Evolutionary conservation across 2,329 filamentous ascomycete genomes (phyloP).

Genomic region (Corynespora cassiicola): DNA sequence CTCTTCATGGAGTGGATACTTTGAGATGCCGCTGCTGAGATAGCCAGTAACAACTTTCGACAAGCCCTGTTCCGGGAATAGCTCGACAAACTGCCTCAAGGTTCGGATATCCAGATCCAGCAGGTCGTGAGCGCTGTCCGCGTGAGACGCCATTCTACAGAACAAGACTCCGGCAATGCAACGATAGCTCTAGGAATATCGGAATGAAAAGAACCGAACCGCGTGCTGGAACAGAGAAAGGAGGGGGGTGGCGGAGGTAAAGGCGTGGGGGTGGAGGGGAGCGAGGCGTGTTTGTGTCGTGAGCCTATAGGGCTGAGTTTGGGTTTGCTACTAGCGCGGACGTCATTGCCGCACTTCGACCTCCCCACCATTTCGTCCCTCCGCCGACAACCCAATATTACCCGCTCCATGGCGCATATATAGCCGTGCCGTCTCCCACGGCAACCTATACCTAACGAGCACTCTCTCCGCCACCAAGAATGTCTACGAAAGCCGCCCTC

Average conservation of each 20-base stretch:
- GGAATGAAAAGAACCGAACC: neutral
- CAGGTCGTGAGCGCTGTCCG: slow-evolving; percentile 44
- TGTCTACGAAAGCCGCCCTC: slow-evolving; percentile 70
- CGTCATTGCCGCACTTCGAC: slow-evolving; percentile 24
- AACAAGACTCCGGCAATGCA: no score
- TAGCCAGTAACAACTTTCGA: slow-evolving; percentile 83
- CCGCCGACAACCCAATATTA: no score
- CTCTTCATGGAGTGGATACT: slow-evolving; percentile 67
- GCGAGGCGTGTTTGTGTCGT: slow-evolving; percentile 24
- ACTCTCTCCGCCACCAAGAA: slow-evolving; percentile 13
- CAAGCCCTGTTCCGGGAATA: slow-evolving; percentile 86
- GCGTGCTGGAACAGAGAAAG: no score
- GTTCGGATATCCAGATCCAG: slow-evolving; percentile 77
- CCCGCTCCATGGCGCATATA: slow-evolving; percentile 25
- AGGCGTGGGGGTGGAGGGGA: slow-evolving; percentile 4
- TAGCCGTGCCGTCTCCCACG: slow-evolving; percentile 21
- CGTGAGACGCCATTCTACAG: slow-evolving; percentile 44
- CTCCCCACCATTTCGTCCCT: slow-evolving; percentile 12
- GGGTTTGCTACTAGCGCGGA: slow-evolving; percentile 28
- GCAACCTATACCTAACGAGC: slow-evolving; percentile 6
- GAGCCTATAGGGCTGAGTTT: slow-evolving; percentile 35
- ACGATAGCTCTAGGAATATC: neutral
- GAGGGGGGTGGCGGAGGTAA: neutral
- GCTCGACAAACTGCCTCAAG: slow-evolving; percentile 79
- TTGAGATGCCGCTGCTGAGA: slow-evolving; percentile 81